Evolutionary conservation across 306 rosid species (phyloP), one percentile per base, ranked within the genome.

Genomic region (Rosa multiflora): DNA sequence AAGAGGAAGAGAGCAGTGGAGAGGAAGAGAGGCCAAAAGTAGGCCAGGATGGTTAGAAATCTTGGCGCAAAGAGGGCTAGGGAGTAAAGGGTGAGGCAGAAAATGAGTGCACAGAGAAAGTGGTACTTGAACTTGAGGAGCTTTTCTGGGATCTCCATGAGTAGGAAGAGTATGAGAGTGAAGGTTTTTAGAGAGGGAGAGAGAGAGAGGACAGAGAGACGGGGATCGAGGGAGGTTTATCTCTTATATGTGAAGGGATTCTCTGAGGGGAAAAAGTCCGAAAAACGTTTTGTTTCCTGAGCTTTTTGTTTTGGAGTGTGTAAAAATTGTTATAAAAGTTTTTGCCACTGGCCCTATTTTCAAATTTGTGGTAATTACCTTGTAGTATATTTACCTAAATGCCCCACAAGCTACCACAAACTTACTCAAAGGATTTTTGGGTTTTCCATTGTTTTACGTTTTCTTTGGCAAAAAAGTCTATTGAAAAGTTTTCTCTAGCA

Each of bases 1-100:
- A 88, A 80, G 79, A 94, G 94, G 62, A 91, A 90, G 76, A 92
- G 85, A 1, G 97, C 90, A 1, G 99, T 92, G 79, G 99, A 92
- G 87, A 92, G 86, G 32, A 91, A 74, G 32, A 94, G 99, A 4
- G 99, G 99, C 96, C 99, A 94, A 79, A 94, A 94, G 87, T 91
- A 94, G 42, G 91, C 88, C 29, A 94, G n/a, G 59, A 94, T 79
- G 61, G 87, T 78, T 18, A 91, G 23, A 77, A 92, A 85, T 77
- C 87, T 83, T 6, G 97, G 97, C 0, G 91, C 93, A 23, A 91
- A 6, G 12, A 80, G 37, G 78, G 82, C 15, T 62, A 92, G 77
- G 35, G 86, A 15, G 73, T 83, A 59, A 26, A 88, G 63, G 39
- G 77, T 69, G 51, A 84, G 2, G 51, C 63, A 72, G 9, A 88